Base-by-base conservation (phyloP, 1,139 yeast genomes). In the Yamadazyma oceani region DNA sequence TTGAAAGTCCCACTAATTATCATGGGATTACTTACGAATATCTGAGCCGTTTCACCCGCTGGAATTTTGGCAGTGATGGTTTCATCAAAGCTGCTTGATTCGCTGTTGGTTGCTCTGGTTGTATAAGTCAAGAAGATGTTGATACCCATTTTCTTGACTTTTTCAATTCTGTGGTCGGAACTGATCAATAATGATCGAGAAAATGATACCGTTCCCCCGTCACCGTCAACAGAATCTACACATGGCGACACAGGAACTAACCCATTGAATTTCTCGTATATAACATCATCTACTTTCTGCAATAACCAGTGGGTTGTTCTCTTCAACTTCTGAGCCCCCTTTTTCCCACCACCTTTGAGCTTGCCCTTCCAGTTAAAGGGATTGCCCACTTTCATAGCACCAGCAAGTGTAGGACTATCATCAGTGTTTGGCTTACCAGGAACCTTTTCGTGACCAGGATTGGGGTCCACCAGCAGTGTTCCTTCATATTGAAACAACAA, bases 171-270 rank as follows among this genome's bases (percentile, higher is more conserved):
- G 23, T 31, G 9, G 9, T 39, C 41, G 3, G 40, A 16, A 2
- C 39, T 11, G 5, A 40, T 26, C 1, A 44, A 31, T 8, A 38
- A 29, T 2, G 46, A 46, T 22, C 45, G 38, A 12, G 39, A 37
- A 17, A 43, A 38, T 17, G 42, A 17, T 5, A 49, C 30, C 1
- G 48, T 36, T 1, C 51, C 53, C 2, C 51, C 51, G 34, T 41
- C 49, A 8, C 49, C 50, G 13, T 34, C 27, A 1, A 43, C 35
- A 3, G 45, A 37, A 33, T 46, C 50, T 4, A 49, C 25, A 38
- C 53, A 49, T 2, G 49, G 45, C 8, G 42, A 43, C 1, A 46
- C 37, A 10, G 52, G 50, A 7, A 46, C n/a, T 10, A 35, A 24
- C 9, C 38, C 47, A 2, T 38, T 38, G 1, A 40, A 16, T 12